Evolutionary conservation across 768 basidiomycete species (phyloP).

Genomic region (Leccinum olivaceopallidum): DNA sequence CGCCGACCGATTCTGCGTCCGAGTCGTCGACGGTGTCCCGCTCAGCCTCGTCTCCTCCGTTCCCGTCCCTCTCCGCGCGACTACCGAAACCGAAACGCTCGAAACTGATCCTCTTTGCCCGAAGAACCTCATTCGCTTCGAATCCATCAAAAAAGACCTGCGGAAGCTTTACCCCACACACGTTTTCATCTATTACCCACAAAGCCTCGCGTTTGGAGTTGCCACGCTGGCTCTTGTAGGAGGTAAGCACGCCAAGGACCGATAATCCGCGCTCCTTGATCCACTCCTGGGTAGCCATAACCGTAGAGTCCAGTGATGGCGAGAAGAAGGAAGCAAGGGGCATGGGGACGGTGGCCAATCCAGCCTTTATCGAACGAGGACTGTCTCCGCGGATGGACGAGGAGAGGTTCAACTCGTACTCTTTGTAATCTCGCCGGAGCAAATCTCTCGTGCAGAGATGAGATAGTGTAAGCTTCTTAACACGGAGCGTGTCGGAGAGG

Average conservation of each 20-base stretch:
- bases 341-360: conserved; percentile 82
- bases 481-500: conserved; percentile 45
- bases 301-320: conserved; percentile 22
- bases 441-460: conserved; percentile 73
- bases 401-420: conserved; percentile 59
- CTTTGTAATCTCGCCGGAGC: conserved; percentile 94
- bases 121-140: conserved; percentile 53
- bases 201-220: conserved; percentile 68
- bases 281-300: conserved; percentile 45
- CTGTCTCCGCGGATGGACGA: conserved; percentile 21
- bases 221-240: conserved; percentile 52
- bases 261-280: conserved; percentile 64
- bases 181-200: conserved; percentile 56
- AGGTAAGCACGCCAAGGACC: conserved; percentile 79
- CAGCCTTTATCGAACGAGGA: conserved; percentile 52
- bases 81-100: conserved; percentile 20
- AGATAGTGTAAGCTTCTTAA: conserved; percentile 67
- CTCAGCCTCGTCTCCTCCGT: conserved; percentile 17
- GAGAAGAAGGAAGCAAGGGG: conserved; percentile 48
- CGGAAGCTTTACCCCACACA: conserved; percentile 29
- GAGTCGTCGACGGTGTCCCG: conserved; percentile 7
- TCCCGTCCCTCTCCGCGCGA: neutral
- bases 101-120: conserved; percentile 43
- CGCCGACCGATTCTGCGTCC: conserved; percentile 25
- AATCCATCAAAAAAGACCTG: conserved; percentile 57